Conservation (phyloP, 2,329 filamentous ascomycete species). For the Colletotrichum orchidophilum region DNA sequence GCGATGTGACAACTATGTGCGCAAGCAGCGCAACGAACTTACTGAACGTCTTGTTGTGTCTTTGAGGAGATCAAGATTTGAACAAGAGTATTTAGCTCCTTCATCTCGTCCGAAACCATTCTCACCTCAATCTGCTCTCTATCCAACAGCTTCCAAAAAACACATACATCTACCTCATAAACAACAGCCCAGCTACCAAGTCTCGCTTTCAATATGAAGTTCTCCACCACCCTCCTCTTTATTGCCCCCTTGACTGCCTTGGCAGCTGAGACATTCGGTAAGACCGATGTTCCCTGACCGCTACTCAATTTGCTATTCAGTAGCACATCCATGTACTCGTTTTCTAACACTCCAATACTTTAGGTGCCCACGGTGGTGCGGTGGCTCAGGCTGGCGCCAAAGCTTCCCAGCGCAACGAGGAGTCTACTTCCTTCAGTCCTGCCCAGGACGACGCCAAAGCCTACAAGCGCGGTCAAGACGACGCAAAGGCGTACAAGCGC, state of each 20-base stretch:
- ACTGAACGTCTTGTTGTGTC: not conserved
- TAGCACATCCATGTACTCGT: not conserved
- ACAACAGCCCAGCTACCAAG: not conserved
- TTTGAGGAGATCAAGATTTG: not conserved
- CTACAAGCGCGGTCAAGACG: not conserved
- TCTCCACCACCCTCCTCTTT: not conserved
- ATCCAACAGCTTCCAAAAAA: not conserved
- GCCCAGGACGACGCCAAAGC: not conserved
- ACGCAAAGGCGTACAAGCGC: not conserved
- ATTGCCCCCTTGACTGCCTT: not conserved
- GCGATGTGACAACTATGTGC: not conserved
- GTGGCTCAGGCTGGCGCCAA: not conserved
- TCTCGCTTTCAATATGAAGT: not conserved
- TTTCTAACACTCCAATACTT: not conserved
- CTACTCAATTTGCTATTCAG: not conserved
- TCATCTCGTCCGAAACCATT: not conserved
- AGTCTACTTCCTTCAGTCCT: not conserved
- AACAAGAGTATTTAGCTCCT: not conserved
- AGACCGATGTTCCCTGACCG: not conserved
- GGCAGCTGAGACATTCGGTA: not conserved
- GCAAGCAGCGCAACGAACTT: not conserved
- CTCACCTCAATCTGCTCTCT: not conserved
- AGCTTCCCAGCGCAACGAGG: not conserved
- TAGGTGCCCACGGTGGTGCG: not conserved
- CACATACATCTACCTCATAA: not conserved